A percentile compares a stretch with the other conserved stretches of the same genome.
These are phyloP conservation scores for Sporobolomyces phaffii DNA, from an alignment of 768 basidiomycete genomes.

Conservation along the genomic window DNA sequence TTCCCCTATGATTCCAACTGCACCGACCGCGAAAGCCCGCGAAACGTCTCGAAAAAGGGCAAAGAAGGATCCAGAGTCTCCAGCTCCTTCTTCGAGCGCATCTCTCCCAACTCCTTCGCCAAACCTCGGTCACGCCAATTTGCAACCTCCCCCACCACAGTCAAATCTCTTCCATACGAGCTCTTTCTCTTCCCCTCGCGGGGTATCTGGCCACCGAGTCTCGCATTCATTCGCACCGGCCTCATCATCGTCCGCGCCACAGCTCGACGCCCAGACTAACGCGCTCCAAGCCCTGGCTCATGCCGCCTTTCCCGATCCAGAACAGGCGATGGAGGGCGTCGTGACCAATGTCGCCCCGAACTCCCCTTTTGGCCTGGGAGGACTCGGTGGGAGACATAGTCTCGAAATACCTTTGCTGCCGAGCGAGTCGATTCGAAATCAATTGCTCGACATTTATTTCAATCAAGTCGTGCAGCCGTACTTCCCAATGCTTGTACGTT, in stretches of 20 bases:
- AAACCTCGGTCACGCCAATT: neutral
- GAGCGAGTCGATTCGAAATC: slow-evolving; percentile 17
- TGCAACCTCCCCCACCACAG: neutral
- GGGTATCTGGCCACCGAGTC: neutral
- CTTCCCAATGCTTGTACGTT: slow-evolving; percentile 32
- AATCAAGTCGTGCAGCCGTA: slow-evolving; percentile 33
- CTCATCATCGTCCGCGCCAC: neutral
- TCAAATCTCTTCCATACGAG: neutral
- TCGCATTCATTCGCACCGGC: neutral
- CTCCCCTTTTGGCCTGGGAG: neutral
- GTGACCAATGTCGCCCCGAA: neutral
- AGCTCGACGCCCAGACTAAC: neutral
- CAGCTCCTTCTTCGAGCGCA: neutral
- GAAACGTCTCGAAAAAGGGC: neutral
- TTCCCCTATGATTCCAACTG: neutral
- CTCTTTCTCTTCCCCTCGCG: neutral
- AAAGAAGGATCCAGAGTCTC: neutral
- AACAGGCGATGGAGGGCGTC: slow-evolving; percentile 16
- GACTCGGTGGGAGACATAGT: neutral
- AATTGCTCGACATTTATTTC: slow-evolving; percentile 33
- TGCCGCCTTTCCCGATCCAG: slow-evolving; percentile 7
- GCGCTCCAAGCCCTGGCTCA: slow-evolving; percentile 19
- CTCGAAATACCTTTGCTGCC: slow-evolving; percentile 10
- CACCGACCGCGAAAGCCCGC: neutral
- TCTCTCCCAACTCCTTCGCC: neutral